Percentiles rank a stretch among this genome's conserved stretches.
phyloP scores from a whole-genome alignment of 2,329 filamentous ascomycete genomes.

The Verticillium zaregamsianum region DNA sequence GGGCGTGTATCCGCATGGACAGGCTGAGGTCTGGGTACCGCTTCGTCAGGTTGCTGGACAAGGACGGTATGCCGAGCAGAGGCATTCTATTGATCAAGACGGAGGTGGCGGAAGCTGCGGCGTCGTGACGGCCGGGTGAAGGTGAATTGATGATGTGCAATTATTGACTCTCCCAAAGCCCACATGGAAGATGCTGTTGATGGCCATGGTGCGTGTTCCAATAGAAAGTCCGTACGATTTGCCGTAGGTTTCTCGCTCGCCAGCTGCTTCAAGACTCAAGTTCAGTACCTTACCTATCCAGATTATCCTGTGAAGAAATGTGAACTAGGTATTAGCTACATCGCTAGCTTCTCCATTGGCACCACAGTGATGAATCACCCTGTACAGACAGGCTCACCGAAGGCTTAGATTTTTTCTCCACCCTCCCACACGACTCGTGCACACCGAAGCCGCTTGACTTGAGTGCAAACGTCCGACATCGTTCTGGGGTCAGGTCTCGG shows the following conservation, averaged over 20 bases:
- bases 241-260: too few relatives aligned
- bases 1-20: constrained; percentile 56
- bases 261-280: too few relatives aligned
- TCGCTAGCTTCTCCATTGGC: neutral
- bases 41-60: constrained; percentile 29
- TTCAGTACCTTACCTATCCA: too few relatives aligned
- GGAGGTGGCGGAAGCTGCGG: too few relatives aligned
- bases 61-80: constrained; percentile 1
- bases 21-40: constrained; percentile 51
- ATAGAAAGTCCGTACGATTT: too few relatives aligned
- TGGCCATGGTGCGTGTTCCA: too few relatives aligned
- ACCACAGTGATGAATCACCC: neutral
- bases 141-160: too few relatives aligned
- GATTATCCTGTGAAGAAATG: neutral
- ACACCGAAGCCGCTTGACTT: neutral
- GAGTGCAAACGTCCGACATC: neutral
- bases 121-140: too few relatives aligned
- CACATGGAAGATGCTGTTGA: too few relatives aligned
- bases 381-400: neutral
- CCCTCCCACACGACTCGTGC: neutral
- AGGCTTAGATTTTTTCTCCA: neutral
- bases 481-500: neutral
- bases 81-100: neutral
- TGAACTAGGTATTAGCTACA: too few relatives aligned
- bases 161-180: too few relatives aligned